Conservation (phyloP, 768 basidiomycete species). For the Cyclocybe cylindracea region DNA sequence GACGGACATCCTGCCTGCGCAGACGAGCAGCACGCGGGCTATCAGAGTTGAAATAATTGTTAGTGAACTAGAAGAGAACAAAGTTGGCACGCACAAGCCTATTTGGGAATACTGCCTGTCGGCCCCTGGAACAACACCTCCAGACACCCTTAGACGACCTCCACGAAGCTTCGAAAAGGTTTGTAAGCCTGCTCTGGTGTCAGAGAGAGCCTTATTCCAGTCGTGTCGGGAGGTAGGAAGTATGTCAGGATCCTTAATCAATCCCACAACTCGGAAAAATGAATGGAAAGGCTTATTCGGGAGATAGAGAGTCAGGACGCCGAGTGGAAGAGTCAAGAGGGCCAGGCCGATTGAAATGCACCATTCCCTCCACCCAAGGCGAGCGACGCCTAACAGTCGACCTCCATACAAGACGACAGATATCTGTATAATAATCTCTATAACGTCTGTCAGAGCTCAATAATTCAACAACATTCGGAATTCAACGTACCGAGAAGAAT, state of each 20-base stretch:
- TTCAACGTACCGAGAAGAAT: slow-evolving; percentile 73
- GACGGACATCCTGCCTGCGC: too few species aligned
- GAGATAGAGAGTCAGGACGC: slow-evolving; percentile 73
- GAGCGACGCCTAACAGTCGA: slow-evolving; percentile 86
- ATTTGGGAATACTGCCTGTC: too few species aligned
- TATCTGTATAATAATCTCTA: slow-evolving; percentile 86
- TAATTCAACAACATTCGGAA: background rate
- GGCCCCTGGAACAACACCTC: too few species aligned
- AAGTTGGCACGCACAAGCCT: too few species aligned
- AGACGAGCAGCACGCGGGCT: too few species aligned
- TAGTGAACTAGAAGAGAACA: too few species aligned
- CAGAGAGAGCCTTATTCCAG: slow-evolving; percentile 80
- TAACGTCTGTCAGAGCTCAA: slow-evolving; percentile 4
- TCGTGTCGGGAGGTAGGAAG: slow-evolving; percentile 64
- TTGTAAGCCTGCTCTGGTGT: slow-evolving; percentile 82
- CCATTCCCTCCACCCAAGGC: slow-evolving; percentile 85
- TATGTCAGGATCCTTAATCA: slow-evolving; percentile 67
- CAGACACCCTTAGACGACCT: slow-evolving; percentile 80
- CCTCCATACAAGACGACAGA: slow-evolving; percentile 91
- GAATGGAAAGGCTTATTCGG: slow-evolving; percentile 81
- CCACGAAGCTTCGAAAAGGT: slow-evolving; percentile 86
- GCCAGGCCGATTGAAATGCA: slow-evolving; percentile 90
- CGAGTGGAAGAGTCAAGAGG: slow-evolving; percentile 84
- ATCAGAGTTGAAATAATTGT: too few species aligned
- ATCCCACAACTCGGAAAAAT: slow-evolving; percentile 44